Evolutionary conservation across 345 rosid species (phyloP).

Genomic region (Isatis tinctoria): DNA sequence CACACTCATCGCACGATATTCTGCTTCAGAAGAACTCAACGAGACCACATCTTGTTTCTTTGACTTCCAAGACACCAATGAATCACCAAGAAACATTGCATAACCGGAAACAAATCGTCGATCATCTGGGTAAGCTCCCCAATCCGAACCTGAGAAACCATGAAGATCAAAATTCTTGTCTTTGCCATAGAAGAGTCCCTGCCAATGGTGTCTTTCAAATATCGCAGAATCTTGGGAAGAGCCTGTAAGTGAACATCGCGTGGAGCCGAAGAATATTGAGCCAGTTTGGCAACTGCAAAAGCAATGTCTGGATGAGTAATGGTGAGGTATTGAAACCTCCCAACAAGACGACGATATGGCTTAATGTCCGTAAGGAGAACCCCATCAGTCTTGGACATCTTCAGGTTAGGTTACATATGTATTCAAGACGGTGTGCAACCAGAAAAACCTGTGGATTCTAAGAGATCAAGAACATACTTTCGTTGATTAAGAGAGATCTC

Average conservation of each 20-base stretch:
- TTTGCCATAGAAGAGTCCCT: not conserved
- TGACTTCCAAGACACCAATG: not conserved
- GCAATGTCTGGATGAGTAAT: not conserved
- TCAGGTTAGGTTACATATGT: not conserved
- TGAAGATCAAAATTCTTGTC: not conserved
- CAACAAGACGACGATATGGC: not conserved
- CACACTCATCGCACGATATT: not conserved
- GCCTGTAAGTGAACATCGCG: not conserved
- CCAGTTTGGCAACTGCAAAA: not conserved
- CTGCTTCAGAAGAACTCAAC: not conserved
- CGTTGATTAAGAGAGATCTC: not conserved
- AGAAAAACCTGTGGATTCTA: not conserved
- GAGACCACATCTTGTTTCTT: not conserved
- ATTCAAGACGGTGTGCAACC: not conserved
- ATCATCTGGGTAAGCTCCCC: not conserved
- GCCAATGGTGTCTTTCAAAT: not conserved
- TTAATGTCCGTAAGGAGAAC: not conserved
- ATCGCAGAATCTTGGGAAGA: no score
- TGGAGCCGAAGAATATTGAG: not conserved
- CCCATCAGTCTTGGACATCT: not conserved
- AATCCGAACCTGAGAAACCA: not conserved
- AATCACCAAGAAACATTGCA: not conserved
- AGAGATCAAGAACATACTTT: not conserved
- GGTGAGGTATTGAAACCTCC: not conserved
- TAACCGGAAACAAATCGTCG: not conserved